Evolutionary conservation across 768 basidiomycete species (phyloP).

Genomic region (Suillus plorans): DNA sequence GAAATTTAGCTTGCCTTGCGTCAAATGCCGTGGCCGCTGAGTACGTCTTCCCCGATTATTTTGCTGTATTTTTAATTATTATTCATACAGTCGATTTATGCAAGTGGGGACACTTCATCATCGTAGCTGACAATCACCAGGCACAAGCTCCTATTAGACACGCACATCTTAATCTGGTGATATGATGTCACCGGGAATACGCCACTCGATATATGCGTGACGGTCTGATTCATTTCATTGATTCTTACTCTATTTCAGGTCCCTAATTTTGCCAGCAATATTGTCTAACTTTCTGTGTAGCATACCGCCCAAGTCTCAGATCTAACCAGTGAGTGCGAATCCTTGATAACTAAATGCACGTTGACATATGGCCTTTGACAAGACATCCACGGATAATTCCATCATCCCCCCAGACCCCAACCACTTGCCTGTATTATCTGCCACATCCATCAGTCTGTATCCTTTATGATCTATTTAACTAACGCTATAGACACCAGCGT

Average conservation of each 20-base stretch:
- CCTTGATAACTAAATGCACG: background rate
- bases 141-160: background rate
- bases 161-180: background rate
- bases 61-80: no score
- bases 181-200: background rate
- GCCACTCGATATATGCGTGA: background rate
- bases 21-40: slow-evolving; percentile 7
- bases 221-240: background rate
- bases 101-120: background rate
- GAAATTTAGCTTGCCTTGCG: slow-evolving; percentile 9
- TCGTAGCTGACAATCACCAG: background rate
- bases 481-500: background rate
- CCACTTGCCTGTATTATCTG: background rate
- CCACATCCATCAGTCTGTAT: no score
- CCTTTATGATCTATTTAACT: background rate
- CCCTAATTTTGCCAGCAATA: background rate
- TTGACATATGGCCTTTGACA: background rate
- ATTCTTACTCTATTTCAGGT: background rate
- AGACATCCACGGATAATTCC: background rate
- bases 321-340: background rate
- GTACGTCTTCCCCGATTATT: background rate
- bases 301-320: background rate
- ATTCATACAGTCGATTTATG: no score
- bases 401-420: background rate
- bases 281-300: background rate